phyloP scores from a whole-genome alignment of 2,329 filamentous ascomycete species.

The Epichloe amarillans region DNA sequence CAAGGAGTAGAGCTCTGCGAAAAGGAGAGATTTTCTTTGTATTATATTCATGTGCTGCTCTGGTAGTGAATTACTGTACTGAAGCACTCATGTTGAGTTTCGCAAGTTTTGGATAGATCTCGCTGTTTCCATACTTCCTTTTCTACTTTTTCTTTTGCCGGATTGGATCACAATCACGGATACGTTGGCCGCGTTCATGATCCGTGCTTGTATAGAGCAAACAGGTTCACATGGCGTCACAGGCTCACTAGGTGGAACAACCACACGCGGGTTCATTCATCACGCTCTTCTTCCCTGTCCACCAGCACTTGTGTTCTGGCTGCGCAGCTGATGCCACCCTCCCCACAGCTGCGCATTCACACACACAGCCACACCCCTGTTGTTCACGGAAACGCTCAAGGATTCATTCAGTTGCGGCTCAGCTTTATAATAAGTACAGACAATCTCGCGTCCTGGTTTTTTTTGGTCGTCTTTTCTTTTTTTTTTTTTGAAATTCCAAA shows the following conservation, averaged over 20 bases:
- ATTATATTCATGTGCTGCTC: not conserved
- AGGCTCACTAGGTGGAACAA: not conserved
- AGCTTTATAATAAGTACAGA: not conserved
- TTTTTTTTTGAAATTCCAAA: not conserved
- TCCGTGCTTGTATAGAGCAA: not conserved
- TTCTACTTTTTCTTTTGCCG: not conserved
- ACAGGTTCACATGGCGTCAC: not conserved
- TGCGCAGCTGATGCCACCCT: not conserved
- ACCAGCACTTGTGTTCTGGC: not conserved
- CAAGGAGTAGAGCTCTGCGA: not conserved
- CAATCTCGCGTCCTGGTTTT: not conserved
- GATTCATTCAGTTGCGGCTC: not conserved
- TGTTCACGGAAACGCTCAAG: not conserved
- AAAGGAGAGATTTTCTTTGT: not conserved
- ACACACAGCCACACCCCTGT: not conserved
- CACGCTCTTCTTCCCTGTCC: not conserved
- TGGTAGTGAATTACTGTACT: not conserved
- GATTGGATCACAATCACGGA: not conserved
- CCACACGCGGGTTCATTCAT: not conserved
- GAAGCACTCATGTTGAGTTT: not conserved
- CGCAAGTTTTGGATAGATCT: not conserved
- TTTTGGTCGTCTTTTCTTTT: too few species aligned
- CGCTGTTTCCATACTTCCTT: too few species aligned
- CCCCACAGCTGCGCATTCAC: not conserved
- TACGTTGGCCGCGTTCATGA: not conserved